phyloP scores from a whole-genome alignment of 176 grass and related monocot species.

The Oryza glumipatula region DNA sequence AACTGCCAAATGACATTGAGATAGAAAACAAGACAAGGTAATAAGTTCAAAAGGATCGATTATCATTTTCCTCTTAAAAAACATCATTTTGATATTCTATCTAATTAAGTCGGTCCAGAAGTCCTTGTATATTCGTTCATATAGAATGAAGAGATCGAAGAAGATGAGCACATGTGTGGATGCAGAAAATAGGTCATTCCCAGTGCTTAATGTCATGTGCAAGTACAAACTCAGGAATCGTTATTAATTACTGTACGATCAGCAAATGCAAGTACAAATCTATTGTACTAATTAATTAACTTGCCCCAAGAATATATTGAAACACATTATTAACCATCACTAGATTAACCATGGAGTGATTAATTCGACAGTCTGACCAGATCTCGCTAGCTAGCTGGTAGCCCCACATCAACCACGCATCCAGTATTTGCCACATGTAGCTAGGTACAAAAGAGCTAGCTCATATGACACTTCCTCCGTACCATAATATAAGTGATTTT shows the following conservation, averaged over 20 bases:
- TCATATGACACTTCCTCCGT: neutral
- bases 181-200: neutral
- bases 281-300: neutral
- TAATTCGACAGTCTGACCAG: neutral
- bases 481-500: too few relatives aligned
- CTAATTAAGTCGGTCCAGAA: neutral
- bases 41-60: too few relatives aligned
- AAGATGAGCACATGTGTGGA: neutral
- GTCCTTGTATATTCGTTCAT: neutral
- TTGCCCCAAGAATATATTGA: neutral
- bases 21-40: too few relatives aligned
- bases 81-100: neutral
- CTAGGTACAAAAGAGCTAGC: neutral
- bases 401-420: neutral
- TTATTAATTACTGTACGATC: neutral
- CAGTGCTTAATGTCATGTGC: neutral
- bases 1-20: too few relatives aligned
- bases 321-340: neutral
- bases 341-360: neutral
- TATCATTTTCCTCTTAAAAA: neutral
- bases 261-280: neutral
- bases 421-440: constrained; percentile 6
- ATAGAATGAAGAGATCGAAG: neutral
- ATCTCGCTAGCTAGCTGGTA: neutral
- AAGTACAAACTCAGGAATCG: constrained; percentile 1